phyloP scores from a whole-genome alignment of 176 grass and related monocot species.

The Lolium rigidum region DNA sequence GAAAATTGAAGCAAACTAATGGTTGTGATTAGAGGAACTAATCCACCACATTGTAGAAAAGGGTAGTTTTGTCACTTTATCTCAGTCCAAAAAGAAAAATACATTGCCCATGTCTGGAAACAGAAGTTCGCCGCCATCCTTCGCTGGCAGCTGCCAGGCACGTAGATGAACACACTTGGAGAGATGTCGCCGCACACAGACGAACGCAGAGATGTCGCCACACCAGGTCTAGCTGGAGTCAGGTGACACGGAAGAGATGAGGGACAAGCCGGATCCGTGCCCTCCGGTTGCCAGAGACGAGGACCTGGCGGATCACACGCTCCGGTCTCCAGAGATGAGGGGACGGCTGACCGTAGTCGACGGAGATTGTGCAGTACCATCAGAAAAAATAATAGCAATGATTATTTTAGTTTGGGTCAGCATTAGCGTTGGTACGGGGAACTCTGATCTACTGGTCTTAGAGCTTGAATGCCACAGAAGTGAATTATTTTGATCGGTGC shows the following conservation, averaged over 20 bases:
- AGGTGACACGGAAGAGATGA: not conserved
- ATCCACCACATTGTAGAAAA: not conserved
- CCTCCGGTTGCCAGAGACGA: not conserved
- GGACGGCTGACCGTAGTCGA: too few species aligned
- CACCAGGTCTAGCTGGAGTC: not conserved
- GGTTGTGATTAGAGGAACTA: not conserved
- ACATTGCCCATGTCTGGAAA: not conserved
- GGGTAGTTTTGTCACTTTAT: not conserved
- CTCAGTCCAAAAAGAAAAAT: not conserved
- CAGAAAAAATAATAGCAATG: too few species aligned
- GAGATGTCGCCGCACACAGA: not conserved
- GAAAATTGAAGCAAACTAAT: not conserved
- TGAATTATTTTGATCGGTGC: not conserved
- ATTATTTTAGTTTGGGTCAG: too few species aligned
- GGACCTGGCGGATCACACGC: not conserved
- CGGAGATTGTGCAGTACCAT: too few species aligned
- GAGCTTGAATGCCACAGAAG: not conserved
- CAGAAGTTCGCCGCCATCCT: not conserved
- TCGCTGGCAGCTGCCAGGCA: not conserved
- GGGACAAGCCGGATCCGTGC: not conserved
- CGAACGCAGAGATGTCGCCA: not conserved
- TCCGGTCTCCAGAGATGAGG: too few species aligned
- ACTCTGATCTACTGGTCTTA: slow-evolving; percentile 6
- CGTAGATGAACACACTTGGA: not conserved
- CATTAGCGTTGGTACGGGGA: not conserved